A percentile compares a stretch with the other conserved stretches of the same genome.
Conservation (phyloP, 192 early-diverging fungal genomes). For the Chytriomyces hyalinus region DNA sequence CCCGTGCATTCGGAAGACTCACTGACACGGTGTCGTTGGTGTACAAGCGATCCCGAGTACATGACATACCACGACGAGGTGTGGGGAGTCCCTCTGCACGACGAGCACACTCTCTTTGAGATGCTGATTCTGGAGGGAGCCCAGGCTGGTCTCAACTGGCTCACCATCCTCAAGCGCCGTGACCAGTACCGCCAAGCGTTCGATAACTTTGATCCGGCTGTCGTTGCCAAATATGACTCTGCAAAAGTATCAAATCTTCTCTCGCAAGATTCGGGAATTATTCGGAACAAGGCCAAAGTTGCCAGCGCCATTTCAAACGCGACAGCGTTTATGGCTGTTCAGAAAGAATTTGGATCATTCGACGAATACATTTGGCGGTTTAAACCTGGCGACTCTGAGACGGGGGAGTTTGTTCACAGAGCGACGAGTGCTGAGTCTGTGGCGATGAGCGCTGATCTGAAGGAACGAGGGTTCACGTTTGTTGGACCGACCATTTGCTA, state of each 20-base stretch:
- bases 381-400: neutral
- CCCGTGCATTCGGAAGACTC: no score
- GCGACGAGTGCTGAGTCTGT: slow-evolving; percentile 29
- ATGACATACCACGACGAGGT: slow-evolving; percentile 23
- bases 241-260: neutral
- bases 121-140: slow-evolving; percentile 24
- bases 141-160: slow-evolving; percentile 35
- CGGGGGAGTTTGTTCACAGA: neutral
- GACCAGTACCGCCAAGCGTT: slow-evolving; percentile 24
- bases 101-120: slow-evolving; percentile 29
- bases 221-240: slow-evolving; percentile 1
- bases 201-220: slow-evolving; percentile 28
- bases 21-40: slow-evolving; percentile 13
- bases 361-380: slow-evolving; percentile 35
- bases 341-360: slow-evolving; percentile 38
- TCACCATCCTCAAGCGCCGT: slow-evolving; percentile 25
- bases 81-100: slow-evolving; percentile 18
- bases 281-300: slow-evolving; percentile 35
- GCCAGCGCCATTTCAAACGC: slow-evolving; percentile 22
- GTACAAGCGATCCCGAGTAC: slow-evolving; percentile 24
- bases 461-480: slow-evolving; percentile 30
- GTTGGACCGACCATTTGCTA: slow-evolving; percentile 34
- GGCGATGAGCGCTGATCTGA: slow-evolving; percentile 35
- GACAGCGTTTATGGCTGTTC: slow-evolving; percentile 30
- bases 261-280: slow-evolving; percentile 16